A percentile compares a stretch with the other conserved stretches of the same genome.
Evolutionary conservation across 1,139 yeast genomes (phyloP).

Genomic region (Trichomonascaceae sp.): DNA sequence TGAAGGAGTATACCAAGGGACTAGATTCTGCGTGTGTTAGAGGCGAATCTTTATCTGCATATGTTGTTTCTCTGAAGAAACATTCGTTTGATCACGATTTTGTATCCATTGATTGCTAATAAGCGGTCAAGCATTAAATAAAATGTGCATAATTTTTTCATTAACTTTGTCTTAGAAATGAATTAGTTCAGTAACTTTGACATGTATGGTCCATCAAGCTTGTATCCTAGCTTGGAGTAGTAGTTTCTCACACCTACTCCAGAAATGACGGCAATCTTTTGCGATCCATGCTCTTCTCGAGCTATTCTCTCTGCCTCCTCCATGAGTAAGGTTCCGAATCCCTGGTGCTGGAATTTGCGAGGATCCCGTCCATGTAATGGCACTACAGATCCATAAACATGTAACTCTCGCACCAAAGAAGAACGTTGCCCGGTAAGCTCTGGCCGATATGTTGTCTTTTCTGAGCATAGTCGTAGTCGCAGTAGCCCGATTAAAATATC

Average conservation of each 20-base stretch:
- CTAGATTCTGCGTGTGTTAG: conserved; percentile 77
- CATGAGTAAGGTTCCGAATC: conserved; percentile 94
- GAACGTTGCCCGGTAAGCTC: conserved; percentile 83
- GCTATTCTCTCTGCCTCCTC: conserved; percentile 98
- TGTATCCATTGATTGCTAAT: conserved; percentile 6
- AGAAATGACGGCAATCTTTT: conserved; percentile 85
- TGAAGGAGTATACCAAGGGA: conserved; percentile 65
- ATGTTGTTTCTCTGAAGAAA: conserved; percentile 38
- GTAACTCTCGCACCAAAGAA: conserved; percentile 90
- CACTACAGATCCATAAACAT: conserved; percentile 95
- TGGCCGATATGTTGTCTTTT: conserved; percentile 83
- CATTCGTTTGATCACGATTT: conserved; percentile 5
- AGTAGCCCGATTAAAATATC: conserved; percentile 90
- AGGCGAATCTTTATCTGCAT: conserved; percentile 66
- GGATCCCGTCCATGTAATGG: conserved; percentile 98
- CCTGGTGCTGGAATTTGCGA: conserved; percentile 97
- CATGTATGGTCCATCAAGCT: conserved; percentile 94
- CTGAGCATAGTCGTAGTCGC: conserved; percentile 82
- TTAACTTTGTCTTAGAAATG: background rate
- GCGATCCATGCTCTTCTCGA: conserved; percentile 87
- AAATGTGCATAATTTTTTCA: background rate
- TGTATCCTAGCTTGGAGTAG: conserved; percentile 86
- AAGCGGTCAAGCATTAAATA: background rate
- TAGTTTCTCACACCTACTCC: conserved; percentile 98
- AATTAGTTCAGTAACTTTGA: conserved; percentile 46